Evolutionary conservation across 2,329 filamentous ascomycete genomes (phyloP).

Genomic region (Byssoonygena ceratinophila): DNA sequence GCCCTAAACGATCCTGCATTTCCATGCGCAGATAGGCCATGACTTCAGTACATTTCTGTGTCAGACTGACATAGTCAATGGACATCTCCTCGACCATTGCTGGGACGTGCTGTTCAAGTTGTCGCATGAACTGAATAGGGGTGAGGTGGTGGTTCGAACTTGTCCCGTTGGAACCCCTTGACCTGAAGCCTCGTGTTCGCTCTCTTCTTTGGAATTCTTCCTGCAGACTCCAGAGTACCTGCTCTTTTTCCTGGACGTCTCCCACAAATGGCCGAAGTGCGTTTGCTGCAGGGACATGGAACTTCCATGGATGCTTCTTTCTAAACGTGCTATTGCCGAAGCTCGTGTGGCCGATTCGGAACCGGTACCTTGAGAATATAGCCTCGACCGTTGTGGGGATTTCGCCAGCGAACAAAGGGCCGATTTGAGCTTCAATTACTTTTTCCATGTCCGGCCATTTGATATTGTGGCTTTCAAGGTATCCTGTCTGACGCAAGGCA

Average conservation of each 20-base stretch:
- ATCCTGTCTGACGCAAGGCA: background rate
- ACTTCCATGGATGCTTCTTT: background rate
- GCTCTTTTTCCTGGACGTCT: background rate
- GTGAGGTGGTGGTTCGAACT: background rate
- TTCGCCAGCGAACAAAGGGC: background rate
- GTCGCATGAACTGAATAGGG: background rate
- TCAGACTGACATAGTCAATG: background rate
- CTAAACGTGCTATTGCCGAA: background rate
- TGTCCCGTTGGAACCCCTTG: background rate
- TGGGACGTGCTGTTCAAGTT: background rate
- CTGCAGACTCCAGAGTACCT: background rate
- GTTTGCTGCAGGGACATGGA: background rate
- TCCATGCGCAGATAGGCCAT: background rate
- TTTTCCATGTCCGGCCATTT: background rate
- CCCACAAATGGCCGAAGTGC: background rate
- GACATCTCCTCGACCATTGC: background rate
- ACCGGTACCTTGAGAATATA: background rate
- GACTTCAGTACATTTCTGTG: background rate
- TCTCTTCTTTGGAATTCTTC: background rate
- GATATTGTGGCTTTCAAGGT: background rate
- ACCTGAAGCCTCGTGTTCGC: background rate
- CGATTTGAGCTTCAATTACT: background rate
- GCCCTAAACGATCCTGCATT: background rate
- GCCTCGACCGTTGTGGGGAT: background rate
- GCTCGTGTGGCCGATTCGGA: background rate